phyloP scores from a whole-genome alignment of 176 grass and related monocot genomes.

The Cymbopogon citratus region DNA sequence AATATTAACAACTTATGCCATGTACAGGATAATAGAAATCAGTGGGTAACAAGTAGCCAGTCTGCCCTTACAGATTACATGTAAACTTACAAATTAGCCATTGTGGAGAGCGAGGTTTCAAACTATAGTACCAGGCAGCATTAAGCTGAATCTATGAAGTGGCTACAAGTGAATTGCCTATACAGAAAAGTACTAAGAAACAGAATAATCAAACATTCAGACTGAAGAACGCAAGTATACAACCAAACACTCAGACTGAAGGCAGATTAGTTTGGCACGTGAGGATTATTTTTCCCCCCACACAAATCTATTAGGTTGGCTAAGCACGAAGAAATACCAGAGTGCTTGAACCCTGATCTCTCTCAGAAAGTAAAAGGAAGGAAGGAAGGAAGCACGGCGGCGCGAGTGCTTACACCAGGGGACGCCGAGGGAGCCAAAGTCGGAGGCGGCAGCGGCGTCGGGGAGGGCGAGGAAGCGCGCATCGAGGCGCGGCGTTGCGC shows the following conservation, averaged over 20 bases:
- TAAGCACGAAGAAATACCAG: background rate
- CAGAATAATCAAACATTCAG: background rate
- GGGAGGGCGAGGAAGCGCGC: conserved; percentile 39
- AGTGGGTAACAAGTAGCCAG: background rate
- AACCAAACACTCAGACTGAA: background rate
- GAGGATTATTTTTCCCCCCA: background rate
- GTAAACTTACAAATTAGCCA: background rate
- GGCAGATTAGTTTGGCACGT: background rate
- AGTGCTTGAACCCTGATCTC: conserved; percentile 1
- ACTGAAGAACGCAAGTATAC: background rate
- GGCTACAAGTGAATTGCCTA: background rate
- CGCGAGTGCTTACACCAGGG: conserved; percentile 73
- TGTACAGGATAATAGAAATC: background rate
- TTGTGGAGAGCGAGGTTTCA: background rate
- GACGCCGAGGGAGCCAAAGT: conserved; percentile 87
- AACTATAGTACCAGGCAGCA: background rate
- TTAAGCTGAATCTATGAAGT: background rate
- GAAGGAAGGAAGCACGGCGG: background rate
- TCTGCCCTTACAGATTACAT: background rate
- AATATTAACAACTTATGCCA: background rate
- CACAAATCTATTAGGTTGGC: background rate
- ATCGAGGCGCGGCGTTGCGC: conserved; percentile 35
- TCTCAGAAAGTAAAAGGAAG: background rate
- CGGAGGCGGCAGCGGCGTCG: conserved; percentile 50
- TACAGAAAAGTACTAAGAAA: background rate